A percentile compares a stretch with the other conserved stretches of the same genome.
These are phyloP conservation scores for Apiospora aurea DNA, from an alignment of 2,329 filamentous ascomycete species.

Conservation along the genomic window DNA sequence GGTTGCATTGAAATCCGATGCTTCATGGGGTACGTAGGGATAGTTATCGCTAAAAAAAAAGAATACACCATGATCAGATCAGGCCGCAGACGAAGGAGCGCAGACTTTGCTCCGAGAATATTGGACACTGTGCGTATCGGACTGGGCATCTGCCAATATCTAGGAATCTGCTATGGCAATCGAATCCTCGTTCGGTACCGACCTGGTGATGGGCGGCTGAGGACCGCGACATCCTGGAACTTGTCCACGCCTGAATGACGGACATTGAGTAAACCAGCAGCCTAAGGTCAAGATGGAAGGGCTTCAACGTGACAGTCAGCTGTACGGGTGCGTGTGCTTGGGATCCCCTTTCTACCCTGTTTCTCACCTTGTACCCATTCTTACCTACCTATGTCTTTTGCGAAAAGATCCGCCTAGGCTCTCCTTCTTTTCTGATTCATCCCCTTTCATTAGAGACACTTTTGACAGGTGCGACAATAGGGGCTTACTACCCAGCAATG, in stretches of 20 bases:
- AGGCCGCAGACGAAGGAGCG: background rate
- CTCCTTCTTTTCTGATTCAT: background rate
- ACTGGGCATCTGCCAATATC: background rate
- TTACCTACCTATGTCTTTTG: background rate
- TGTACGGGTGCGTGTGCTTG: background rate
- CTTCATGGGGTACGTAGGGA: background rate
- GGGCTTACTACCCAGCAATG: background rate
- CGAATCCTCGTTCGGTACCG: background rate
- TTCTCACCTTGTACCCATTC: background rate
- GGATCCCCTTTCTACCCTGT: background rate
- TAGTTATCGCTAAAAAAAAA: too few relatives aligned
- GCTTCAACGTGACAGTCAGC: background rate
- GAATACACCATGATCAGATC: background rate
- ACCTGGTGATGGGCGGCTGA: background rate
- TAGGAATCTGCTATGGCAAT: background rate
- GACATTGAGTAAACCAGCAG: background rate
- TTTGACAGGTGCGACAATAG: background rate
- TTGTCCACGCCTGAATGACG: background rate
- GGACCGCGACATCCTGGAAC: background rate
- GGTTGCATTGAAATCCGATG: background rate
- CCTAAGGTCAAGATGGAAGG: background rate
- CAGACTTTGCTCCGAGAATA: background rate
- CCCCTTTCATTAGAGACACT: background rate
- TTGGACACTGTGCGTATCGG: background rate
- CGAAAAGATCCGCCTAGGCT: background rate